Evolutionary conservation across 768 basidiomycete genomes (phyloP).

Genomic region (Dentipellis sp.): DNA sequence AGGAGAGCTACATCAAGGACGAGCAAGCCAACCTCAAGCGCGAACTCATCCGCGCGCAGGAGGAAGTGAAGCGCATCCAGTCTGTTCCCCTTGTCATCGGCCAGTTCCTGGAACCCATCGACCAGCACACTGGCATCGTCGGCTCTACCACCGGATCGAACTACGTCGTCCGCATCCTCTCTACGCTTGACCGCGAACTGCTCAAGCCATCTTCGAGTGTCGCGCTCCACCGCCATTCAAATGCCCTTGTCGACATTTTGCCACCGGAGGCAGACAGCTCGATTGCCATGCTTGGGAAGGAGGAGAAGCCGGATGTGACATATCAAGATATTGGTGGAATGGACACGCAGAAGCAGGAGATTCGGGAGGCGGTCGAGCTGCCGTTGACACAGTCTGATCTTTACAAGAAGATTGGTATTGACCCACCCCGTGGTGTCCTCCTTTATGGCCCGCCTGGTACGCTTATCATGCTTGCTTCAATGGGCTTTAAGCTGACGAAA

Average conservation of each 20-base stretch:
- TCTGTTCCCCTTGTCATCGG: conserved; percentile 98
- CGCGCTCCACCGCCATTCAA: conserved; percentile 98
- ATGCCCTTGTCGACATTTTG: conserved; percentile 95
- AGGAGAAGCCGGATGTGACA: conserved; percentile 90
- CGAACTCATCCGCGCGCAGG: conserved; percentile 96
- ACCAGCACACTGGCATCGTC: conserved; percentile 94
- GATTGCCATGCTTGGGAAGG: conserved; percentile 88
- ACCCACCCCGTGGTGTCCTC: conserved; percentile 94
- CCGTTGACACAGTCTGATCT: conserved; percentile 95
- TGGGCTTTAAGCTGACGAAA: neutral
- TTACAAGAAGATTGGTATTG: conserved; percentile 99
- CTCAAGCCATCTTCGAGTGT: conserved; percentile 96
- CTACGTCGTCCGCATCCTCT: conserved; percentile 95
- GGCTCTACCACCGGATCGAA: conserved; percentile 97
- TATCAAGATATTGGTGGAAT: conserved; percentile 96
- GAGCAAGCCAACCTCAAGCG: conserved; percentile 97
- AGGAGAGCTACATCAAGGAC: conserved; percentile 97
- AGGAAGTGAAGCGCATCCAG: conserved; percentile 99
- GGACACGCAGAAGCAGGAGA: conserved; percentile 98
- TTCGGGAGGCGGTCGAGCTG: conserved; percentile 94
- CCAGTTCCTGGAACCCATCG: conserved; percentile 98
- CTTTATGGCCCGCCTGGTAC: conserved; percentile 94
- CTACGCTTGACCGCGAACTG: conserved; percentile 92
- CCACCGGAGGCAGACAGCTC: conserved; percentile 98
- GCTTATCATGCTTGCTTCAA: conserved; percentile 8